Evolutionary conservation across 2,329 filamentous ascomycete species (phyloP).

Genomic region (Ceratocystis eucalypticola): DNA sequence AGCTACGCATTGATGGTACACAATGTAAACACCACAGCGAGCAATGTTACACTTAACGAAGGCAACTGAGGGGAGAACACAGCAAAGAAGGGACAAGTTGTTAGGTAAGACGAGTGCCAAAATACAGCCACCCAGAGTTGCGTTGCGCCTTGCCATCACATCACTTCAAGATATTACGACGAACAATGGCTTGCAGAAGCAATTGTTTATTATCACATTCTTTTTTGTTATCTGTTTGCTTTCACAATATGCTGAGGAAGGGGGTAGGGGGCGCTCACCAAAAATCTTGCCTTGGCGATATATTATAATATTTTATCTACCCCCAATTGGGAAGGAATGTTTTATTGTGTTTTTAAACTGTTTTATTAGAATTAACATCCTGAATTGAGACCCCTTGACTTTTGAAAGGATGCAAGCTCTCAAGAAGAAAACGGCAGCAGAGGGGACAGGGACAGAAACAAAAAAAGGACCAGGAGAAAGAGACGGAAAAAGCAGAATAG

Average conservation of each 20-base stretch:
- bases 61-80: not conserved
- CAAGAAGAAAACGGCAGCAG: not conserved
- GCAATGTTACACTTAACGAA: not conserved
- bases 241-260: not conserved
- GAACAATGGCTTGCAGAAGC: not conserved
- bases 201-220: not conserved
- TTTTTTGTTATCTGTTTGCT: not conserved
- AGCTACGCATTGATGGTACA: not conserved
- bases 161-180: not conserved
- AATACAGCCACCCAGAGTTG: not conserved
- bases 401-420: constrained; percentile 3
- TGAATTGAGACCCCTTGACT: constrained; percentile 1
- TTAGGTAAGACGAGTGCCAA: not conserved
- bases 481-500: not conserved
- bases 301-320: not conserved
- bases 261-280: not conserved
- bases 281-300: not conserved
- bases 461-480: not conserved
- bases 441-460: not conserved
- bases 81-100: not conserved
- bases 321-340: not conserved
- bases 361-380: not conserved
- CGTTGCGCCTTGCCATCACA: not conserved
- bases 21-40: not conserved
- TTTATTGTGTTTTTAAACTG: not conserved